Base-by-base conservation (phyloP, 176 grass and related monocot genomes). In the Bonia amplexicaulis region DNA sequence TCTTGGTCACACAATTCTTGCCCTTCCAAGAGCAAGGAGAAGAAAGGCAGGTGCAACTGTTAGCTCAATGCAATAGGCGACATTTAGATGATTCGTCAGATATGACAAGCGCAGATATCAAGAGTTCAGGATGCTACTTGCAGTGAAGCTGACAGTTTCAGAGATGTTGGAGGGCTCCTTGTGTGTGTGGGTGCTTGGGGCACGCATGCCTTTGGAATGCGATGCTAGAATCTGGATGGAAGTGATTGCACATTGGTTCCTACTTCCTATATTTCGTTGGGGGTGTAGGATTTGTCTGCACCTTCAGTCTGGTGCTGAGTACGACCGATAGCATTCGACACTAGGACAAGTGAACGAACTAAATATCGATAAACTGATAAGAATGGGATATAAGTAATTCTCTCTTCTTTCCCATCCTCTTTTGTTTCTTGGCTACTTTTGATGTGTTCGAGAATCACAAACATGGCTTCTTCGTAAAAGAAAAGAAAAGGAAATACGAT, bases 151-250 rank as follows among this genome's bases (percentile, higher is more conserved):
- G 49, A 27, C 55, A 22, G 58, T 44, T 65, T 74, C 49, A 69
- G 60, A 35, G 52, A 80, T 60, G 33, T 87, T 74, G 55, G 40
- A 22, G 29, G 29, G 29, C 74, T 46, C 57, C 23, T 55, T 87
- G 59, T 17, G 69, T 62, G 17, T 9, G 57, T 80, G 17, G 26
- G 78, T 80, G 37, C 48, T 35, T 75, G 48, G 77, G 85, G 63
- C 70, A 75, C 61, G 61, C 55, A 69, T 84, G 66, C 66, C 66
- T 88, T 78, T 88, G 48, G 54, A 78, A 69, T 83, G 74, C 55
- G 54, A 72, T 51, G 53, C 45, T 64, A 35, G 74, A 88, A 88
- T 88, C 46, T 47, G 74, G 67, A 79, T 47, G 66, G 52, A 77
- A 46, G 71, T 82, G 79, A 62, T 77, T 82, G 79, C 52, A 82